Conservation (phyloP, 2,329 filamentous ascomycete genomes). For the Clonostachys rhizophaga region DNA sequence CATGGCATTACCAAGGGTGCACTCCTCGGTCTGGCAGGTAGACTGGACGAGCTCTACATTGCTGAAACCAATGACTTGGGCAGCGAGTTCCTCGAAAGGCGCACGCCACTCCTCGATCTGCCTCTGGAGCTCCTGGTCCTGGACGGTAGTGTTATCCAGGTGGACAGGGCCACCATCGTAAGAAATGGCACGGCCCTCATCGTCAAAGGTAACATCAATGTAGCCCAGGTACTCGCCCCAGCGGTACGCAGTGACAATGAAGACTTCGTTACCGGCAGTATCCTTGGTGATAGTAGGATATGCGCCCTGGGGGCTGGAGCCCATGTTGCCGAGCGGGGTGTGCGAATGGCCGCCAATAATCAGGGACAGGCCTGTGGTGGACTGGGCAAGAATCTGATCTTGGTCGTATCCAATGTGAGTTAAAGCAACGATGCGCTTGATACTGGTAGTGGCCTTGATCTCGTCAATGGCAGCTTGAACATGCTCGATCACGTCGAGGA, state of each 20-base stretch:
- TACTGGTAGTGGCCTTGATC: conserved; percentile 52
- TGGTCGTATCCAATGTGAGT: conserved; percentile 65
- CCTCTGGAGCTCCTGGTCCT: conserved; percentile 50
- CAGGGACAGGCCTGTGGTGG: conserved; percentile 59
- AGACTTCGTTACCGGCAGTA: conserved; percentile 59
- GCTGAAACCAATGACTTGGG: conserved; percentile 49
- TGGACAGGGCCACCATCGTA: conserved; percentile 63
- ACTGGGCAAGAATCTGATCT: conserved; percentile 54
- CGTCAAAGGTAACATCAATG: conserved; percentile 61
- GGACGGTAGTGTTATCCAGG: conserved; percentile 53
- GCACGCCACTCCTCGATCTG: conserved; percentile 54
- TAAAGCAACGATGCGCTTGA: conserved; percentile 60
- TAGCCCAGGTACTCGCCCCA: conserved; percentile 67
- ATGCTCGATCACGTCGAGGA: conserved; percentile 50
- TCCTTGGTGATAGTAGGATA: conserved; percentile 62
- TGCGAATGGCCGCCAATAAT: conserved; percentile 62
- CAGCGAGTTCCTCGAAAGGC: conserved; percentile 57
- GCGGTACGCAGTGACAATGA: conserved; percentile 62
- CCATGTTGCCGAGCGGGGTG: conserved; percentile 55
- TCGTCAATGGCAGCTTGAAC: conserved; percentile 59
- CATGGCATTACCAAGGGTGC: conserved; percentile 50
- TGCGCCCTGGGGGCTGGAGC: conserved; percentile 49
- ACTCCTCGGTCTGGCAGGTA: conserved; percentile 53
- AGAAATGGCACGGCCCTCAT: conserved; percentile 52
- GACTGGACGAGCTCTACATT: conserved; percentile 54